phyloP scores from a whole-genome alignment of 2,329 filamentous ascomycete genomes.

The Stromatinia cepivora region DNA sequence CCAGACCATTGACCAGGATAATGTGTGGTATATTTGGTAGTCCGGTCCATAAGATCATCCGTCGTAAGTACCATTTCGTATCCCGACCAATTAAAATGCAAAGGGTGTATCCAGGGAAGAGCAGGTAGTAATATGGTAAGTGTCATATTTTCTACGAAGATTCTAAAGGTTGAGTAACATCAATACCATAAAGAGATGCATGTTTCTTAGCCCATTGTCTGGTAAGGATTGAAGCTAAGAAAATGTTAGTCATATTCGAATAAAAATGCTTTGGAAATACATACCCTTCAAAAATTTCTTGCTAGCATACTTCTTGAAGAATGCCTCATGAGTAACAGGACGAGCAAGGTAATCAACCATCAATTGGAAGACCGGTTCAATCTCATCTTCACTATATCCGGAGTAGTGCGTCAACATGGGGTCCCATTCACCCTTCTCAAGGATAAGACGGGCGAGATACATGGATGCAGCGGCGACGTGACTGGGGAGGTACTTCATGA shows the following conservation, averaged over 20 bases:
- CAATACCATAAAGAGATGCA: conserved; percentile 56
- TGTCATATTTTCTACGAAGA: conserved; percentile 33
- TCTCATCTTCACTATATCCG: conserved; percentile 89
- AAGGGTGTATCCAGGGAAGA: conserved; percentile 37
- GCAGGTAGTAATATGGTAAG: conserved; percentile 35
- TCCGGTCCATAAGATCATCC: conserved; percentile 30
- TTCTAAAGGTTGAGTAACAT: conserved; percentile 40
- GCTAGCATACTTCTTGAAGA: conserved; percentile 99
- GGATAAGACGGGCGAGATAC: conserved; percentile 88
- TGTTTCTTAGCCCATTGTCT: conserved; percentile 93
- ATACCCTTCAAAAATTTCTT: conserved; percentile 99
- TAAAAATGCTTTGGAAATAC: conserved; percentile 33
- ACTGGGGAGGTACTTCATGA: conserved; percentile 86
- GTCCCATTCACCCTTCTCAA: conserved; percentile 92
- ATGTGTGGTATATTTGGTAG: conserved; percentile 20
- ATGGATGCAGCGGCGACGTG: conserved; percentile 90
- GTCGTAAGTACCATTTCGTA: conserved; percentile 39
- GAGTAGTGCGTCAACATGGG: conserved; percentile 85
- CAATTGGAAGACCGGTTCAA: conserved; percentile 85
- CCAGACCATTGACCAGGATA: conserved; percentile 18
- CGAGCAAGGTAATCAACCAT: conserved; percentile 97
- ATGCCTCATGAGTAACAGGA: conserved; percentile 90
- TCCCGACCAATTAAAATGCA: conserved; percentile 42
- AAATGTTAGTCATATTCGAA: conserved; percentile 28
- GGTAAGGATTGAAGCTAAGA: conserved; percentile 80